Evolutionary conservation across 768 basidiomycete genomes (phyloP), one percentile per base, ranked within the genome.

Genomic region (Rhizopogon sp.): DNA sequence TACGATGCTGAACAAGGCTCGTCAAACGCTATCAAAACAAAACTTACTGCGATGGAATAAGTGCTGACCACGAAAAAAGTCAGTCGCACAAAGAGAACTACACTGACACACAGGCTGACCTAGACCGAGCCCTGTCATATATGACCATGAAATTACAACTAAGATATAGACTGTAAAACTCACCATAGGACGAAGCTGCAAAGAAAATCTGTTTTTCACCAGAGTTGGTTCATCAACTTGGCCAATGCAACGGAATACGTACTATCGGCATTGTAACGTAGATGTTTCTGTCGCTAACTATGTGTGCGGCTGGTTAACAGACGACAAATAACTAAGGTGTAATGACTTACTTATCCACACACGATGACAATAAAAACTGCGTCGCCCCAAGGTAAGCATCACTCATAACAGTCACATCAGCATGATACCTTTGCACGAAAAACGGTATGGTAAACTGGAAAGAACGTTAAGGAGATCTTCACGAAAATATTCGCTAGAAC

Each of bases 311-410:
- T 46, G 14, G 22, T 25, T 52, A 17, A 51, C 3, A 10, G 6
- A 13, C 16, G 33, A 25, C 14, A 13, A 8, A 37, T 10, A 51
- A 20, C 5, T n/a, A 20, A 25, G 1, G 13, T 3, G n/a, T 28
- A 10, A 20, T 6, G 8, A 54, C 50, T 17, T 31, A 54, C 50
- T 52, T 54, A 54, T 54, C 53, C 53, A 54, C 22, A 54, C 53
- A 20, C 50, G 53, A 11, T 54, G 53, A 28, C 53, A 33, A 50
- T 54, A 54, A 28, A 54, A 54, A 33, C 53, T 54, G 44, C 9
- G 5, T 8, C 5, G 14, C 11, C n/a, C 29, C 33, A n/a, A 35
- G 16, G 16, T 49, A 25, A 35, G 29, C 28, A 6, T 20, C 33
- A 17, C 6, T 28, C 53, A 6, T 22, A 14, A 52, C 28, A 13